Evolutionary conservation across 2,329 filamentous ascomycete species (phyloP), one percentile per base, ranked within the genome.

Genomic region (Venturia effusa): DNA sequence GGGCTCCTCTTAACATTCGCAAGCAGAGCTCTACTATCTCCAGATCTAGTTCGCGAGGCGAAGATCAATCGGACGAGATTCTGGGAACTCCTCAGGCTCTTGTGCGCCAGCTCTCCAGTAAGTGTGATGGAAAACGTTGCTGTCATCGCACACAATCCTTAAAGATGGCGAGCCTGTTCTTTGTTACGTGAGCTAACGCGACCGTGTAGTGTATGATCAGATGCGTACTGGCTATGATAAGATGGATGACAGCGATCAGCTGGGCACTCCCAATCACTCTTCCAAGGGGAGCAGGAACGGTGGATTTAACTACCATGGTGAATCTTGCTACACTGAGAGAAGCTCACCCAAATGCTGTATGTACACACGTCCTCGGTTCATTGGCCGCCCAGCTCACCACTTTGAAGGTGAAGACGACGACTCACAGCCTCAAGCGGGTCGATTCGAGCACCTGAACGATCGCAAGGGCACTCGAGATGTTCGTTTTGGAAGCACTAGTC

Each of bases 1-100:
- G 83, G 8, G 81, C 80, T 45, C 81, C 83, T 1, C 74, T 86
- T 57, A 82, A 80, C 60, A 81, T 86, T 51, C 78, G 81, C 59
- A 85, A 85, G 73, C 75, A 75, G 11, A 74, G 71, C 51, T 73
- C 73, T 32, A 70, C 72, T 17, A 72, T 71, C 59, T 68, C 69
- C 22, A 70, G 68, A 73, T 43, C 69, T 67, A 57, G 27, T 55
- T 32, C 55, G 41, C 27, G 39, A 34, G 32, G 40, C 43, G 45
- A 22, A 64, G 30, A 48, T 22, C 30, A 54, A 48, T 57, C 51
- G 30, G 51, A 34, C 30, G 51, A 57, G 10, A 34, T 22, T 5
- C 32, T 57, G 51, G 27, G 4, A 10, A 34, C n/a, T n/a, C 22
- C 45, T 51, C 45, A 51, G 5, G 45, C 27, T 27, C 17, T 57